Percentiles rank a stretch among this genome's conserved stretches.
Evolutionary conservation across 306 rosid genomes (phyloP).

Genomic region (Corylus americana): DNA sequence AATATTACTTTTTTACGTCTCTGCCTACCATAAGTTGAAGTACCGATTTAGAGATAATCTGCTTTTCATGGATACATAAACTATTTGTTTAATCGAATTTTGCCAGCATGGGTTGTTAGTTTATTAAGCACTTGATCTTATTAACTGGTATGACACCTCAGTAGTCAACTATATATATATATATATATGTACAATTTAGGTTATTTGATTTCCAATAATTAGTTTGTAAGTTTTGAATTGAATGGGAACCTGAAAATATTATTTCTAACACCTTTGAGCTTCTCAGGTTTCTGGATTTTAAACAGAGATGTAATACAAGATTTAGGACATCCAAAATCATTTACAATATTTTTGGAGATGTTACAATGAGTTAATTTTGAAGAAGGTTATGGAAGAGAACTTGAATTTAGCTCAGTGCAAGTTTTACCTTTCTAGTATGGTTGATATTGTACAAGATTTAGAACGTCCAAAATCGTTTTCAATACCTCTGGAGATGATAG

Average conservation of each 20-base stretch:
- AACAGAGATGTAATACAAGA: background rate
- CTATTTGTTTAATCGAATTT: background rate
- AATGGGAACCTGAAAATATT: background rate
- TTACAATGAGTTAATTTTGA: background rate
- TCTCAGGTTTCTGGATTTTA: background rate
- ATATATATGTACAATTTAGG: background rate
- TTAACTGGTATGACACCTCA: background rate
- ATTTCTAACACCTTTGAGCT: background rate
- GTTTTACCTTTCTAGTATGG: background rate
- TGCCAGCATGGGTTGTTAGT: background rate
- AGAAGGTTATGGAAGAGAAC: background rate
- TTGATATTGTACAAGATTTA: background rate
- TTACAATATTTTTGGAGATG: background rate
- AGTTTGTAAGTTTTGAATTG: constrained; percentile 3
- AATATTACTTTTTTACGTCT: constrained; percentile 1
- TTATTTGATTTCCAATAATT: background rate
- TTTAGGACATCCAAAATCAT: background rate
- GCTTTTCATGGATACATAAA: background rate
- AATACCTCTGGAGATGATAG: background rate
- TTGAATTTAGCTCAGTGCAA: background rate
- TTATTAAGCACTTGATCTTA: constrained; percentile 11
- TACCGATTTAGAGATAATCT: background rate
- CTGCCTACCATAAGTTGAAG: background rate
- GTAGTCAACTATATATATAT: background rate
- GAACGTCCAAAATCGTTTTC: background rate